phyloP scores from a whole-genome alignment of 345 rosid species.

The Salix dunnii region DNA sequence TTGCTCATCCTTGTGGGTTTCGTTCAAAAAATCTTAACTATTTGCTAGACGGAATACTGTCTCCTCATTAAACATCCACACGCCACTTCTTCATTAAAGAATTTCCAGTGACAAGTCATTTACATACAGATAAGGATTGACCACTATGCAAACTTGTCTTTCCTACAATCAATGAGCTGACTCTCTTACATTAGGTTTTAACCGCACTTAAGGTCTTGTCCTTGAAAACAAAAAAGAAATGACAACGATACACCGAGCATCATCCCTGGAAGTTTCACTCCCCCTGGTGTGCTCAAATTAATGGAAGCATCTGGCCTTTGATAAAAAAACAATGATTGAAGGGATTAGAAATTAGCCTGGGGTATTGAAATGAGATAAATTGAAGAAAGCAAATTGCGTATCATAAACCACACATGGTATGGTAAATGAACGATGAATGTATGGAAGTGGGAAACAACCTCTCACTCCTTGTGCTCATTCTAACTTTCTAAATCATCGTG shows the following conservation, averaged over 20 bases:
- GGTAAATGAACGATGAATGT: not conserved
- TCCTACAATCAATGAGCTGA: not conserved
- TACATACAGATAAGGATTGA: not conserved
- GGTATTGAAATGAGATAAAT: not conserved
- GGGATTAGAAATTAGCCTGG: not conserved
- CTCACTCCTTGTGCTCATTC: not conserved
- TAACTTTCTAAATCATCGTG: constrained; percentile 24
- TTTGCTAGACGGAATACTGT: not conserved
- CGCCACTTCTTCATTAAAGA: not conserved
- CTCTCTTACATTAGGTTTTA: not conserved
- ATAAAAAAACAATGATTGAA: not conserved
- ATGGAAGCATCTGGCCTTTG: not conserved
- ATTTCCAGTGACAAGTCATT: not conserved
- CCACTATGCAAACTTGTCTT: not conserved
- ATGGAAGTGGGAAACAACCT: constrained; percentile 8
- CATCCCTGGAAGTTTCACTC: constrained; percentile 6
- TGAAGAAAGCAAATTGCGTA: not conserved
- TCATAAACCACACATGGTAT: not conserved
- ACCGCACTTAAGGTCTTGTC: not conserved
- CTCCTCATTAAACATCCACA: not conserved
- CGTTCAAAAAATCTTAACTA: not conserved
- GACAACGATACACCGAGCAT: not conserved
- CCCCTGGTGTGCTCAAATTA: not conserved
- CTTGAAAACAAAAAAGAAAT: not conserved
- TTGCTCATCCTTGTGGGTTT: not conserved